Conservation (phyloP, 1,284 basidiomycete genomes). For the Rhodotorula sp. region DNA sequence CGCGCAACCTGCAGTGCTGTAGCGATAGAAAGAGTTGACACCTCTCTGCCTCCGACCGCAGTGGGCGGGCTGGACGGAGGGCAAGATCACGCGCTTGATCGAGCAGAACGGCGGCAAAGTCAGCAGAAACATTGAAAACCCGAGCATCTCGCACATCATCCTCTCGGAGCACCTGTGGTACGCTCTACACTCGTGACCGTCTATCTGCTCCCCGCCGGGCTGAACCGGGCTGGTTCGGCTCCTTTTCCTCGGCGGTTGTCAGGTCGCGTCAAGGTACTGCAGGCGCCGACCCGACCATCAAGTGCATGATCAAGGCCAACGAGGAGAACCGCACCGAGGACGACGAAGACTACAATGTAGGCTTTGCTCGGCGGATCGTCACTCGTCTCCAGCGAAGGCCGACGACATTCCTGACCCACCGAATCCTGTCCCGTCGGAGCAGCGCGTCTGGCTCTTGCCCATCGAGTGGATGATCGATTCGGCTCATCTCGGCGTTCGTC, state of each 20-base stretch:
- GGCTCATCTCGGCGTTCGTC: background rate
- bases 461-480: slow-evolving; percentile 7
- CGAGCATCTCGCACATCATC: slow-evolving; percentile 1
- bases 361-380: background rate
- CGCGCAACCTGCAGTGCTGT: too few species aligned
- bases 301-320: background rate
- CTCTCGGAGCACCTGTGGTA: background rate
- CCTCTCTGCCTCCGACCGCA: background rate
- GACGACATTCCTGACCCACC: background rate
- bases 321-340: slow-evolving; percentile 2
- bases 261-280: background rate
- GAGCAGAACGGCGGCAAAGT: background rate
- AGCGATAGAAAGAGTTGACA: too few species aligned
- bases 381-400: background rate
- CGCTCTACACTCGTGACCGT: background rate
- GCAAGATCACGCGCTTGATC: background rate
- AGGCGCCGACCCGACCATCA: background rate
- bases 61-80: background rate
- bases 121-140: background rate
- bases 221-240: background rate
- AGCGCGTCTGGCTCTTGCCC: slow-evolving; percentile 20
- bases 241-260: background rate
- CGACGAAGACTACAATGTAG: slow-evolving; percentile 10
- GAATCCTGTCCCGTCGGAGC: background rate
- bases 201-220: background rate